Base-by-base conservation (phyloP, 1,284 basidiomycete genomes). In the Phlebopus sp. region DNA sequence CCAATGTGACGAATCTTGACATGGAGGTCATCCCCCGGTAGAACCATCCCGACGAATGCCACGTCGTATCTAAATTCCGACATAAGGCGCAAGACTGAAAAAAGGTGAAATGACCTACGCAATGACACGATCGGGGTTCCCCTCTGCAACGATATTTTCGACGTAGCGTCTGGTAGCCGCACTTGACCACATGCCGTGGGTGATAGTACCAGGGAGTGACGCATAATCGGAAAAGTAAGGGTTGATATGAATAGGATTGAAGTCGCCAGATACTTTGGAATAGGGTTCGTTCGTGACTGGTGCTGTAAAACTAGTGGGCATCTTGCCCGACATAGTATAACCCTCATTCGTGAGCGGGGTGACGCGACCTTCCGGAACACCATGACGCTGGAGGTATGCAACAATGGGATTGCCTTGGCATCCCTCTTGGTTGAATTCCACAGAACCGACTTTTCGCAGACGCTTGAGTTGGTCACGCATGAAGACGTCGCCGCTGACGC, bases 141-240 rank as follows among this genome's bases (percentile, higher is more conserved):
- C 95, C 69, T 96, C 86, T 14, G 95, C 96, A 41, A 92, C 95
- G 48, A 97, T 84, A 49, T 84, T 94, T 74, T 99, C 97, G 56
- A 98, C 84, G 66, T 88, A 96, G 49, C 88, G 85, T 59, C 96
- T 82, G 27, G 94, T 96, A 18, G 94, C 94, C 40, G 97, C 96
- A 56, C 90, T 94, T 14, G 92, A 89, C 90, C 93, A 97, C 76
- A 99, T 85, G 47, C 96, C 96, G 64, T 99, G 96, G 5, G 96
- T 97, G 66, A 99, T 99, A 15, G 97, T 98, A 13, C 91, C 90
- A 25, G 95, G 96, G 18, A 99, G 84, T 17, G 86, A 82, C 13
- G 96, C 95, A 59, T 91, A 93, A 67, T 93, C 88, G 23, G 96
- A 84, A 75, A 99, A 98, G 78, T 98, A 98, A 0, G 96, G 97